Percentiles rank a stretch among this genome's conserved stretches.
phyloP scores from a whole-genome alignment of 345 rosid species.

The Hibiscus mutabilis region DNA sequence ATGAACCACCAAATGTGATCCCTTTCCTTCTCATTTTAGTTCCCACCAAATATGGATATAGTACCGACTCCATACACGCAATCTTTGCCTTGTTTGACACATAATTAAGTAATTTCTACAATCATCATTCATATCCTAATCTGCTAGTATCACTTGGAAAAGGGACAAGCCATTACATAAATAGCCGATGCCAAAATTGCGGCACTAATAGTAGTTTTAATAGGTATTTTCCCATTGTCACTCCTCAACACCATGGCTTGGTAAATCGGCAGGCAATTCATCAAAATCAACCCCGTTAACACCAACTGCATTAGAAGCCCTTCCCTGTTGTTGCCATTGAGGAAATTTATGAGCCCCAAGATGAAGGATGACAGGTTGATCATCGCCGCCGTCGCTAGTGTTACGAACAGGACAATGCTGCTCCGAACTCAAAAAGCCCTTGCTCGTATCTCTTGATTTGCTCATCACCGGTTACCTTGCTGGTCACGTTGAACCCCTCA shows the following conservation, averaged over 20 bases:
- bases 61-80: too few relatives aligned
- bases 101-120: too few relatives aligned
- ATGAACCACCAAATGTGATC: too few relatives aligned
- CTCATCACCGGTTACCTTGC: constrained; percentile 45
- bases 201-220: constrained; percentile 14
- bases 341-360: constrained; percentile 12
- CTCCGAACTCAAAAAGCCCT: constrained; percentile 57
- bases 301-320: constrained; percentile 28
- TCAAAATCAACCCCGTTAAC: constrained; percentile 25
- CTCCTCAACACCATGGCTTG: constrained; percentile 44
- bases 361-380: constrained; percentile 33
- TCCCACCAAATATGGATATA: too few relatives aligned
- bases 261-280: constrained; percentile 42
- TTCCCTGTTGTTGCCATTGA: constrained; percentile 15
- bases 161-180: constrained; percentile 3
- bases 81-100: too few relatives aligned
- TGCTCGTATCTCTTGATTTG: constrained; percentile 47
- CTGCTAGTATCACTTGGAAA: constrained; percentile 3
- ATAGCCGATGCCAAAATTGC: constrained; percentile 22
- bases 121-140: not conserved
- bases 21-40: too few relatives aligned
- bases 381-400: constrained; percentile 34
- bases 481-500: constrained; percentile 47
- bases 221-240: constrained; percentile 42
- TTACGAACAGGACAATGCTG: constrained; percentile 47